Conservation (phyloP, 192 early-diverging fungal genomes). For the Coemansia umbellata region DNA sequence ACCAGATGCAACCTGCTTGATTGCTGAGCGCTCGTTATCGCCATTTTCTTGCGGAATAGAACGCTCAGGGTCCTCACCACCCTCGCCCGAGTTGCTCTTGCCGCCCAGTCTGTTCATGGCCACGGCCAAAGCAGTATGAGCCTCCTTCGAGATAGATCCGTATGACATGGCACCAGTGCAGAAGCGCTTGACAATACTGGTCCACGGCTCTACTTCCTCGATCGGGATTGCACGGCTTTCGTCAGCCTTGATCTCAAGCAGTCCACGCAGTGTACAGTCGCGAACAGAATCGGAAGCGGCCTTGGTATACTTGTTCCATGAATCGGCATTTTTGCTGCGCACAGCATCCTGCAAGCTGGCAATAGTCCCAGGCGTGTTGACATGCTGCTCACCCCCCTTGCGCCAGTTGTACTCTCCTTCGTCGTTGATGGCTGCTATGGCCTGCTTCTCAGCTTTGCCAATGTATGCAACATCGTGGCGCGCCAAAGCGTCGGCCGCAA, state of each 20-base stretch:
- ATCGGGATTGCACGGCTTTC: conserved; percentile 60
- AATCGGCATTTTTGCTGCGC: conserved; percentile 77
- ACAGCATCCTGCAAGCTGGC: conserved; percentile 95
- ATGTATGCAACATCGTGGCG: conserved; percentile 79
- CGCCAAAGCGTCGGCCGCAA: conserved; percentile 84
- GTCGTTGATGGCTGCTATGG: conserved; percentile 76
- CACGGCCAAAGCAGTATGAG: conserved; percentile 85
- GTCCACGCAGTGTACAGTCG: conserved; percentile 89
- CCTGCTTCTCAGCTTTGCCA: conserved; percentile 54
- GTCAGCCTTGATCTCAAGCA: conserved; percentile 79
- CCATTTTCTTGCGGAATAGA: conserved; percentile 71
- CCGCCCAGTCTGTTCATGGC: conserved; percentile 97
- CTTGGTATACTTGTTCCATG: conserved; percentile 83
- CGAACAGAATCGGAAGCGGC: conserved; percentile 78
- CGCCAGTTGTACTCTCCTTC: conserved; percentile 98
- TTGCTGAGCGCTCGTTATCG: conserved; percentile 81
- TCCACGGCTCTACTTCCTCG: conserved; percentile 98
- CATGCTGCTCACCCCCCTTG: conserved; percentile 84
- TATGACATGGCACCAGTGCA: conserved; percentile 99
- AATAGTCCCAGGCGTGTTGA: conserved; percentile 86
- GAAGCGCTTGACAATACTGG: conserved; percentile 91
- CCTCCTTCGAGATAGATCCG: conserved; percentile 92
- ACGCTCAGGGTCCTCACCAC: conserved; percentile 90
- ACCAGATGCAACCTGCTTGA: conserved; percentile 98
- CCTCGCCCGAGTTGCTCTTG: conserved; percentile 98